A percentile compares a stretch with the other conserved stretches of the same genome.
These are phyloP conservation scores for Streptanthus diversifolius DNA, from an alignment of 345 rosid species.

Conservation along the genomic window DNA sequence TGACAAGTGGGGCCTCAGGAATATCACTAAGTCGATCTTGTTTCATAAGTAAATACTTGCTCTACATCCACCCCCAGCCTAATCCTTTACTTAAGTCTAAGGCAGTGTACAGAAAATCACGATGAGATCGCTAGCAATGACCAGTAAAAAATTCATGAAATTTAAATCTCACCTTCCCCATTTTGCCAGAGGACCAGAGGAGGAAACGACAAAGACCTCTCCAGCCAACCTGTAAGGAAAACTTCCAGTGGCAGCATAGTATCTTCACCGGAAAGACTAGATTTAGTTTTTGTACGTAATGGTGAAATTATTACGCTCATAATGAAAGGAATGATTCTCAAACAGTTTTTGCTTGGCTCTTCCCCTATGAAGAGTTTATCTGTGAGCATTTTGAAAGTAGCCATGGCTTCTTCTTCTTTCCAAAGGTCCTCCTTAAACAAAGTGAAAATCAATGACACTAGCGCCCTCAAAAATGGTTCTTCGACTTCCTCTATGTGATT, in stretches of 20 bases:
- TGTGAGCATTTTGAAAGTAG: constrained; percentile 53
- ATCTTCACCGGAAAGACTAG: constrained; percentile 35
- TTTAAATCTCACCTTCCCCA: constrained; percentile 52
- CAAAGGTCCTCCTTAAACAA: constrained; percentile 67
- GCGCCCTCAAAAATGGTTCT: constrained; percentile 86
- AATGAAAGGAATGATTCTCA: constrained; percentile 67
- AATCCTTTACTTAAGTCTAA: constrained; percentile 1
- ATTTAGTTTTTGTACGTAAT: constrained; percentile 38
- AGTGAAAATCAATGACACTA: constrained; percentile 53
- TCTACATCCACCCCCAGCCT: constrained; percentile 20
- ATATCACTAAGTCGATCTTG: not conserved
- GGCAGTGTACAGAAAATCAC: constrained; percentile 2
- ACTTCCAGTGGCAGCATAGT: constrained; percentile 40
- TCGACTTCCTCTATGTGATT: constrained; percentile 47
- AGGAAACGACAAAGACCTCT: constrained; percentile 60
- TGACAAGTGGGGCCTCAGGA: not conserved
- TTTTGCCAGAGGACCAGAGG: constrained; percentile 59
- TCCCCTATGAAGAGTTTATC: constrained; percentile 77
- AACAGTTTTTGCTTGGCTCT: constrained; percentile 55
- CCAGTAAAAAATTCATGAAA: not conserved
- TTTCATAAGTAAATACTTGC: not conserved
- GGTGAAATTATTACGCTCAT: constrained; percentile 48
- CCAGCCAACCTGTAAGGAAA: constrained; percentile 63
- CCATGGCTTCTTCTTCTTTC: constrained; percentile 59
- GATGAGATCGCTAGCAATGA: constrained; percentile 10